Percentiles rank a stretch among this genome's conserved stretches.
phyloP scores from a whole-genome alignment of 2,329 filamentous ascomycete species.

The Cordyceps fumosorosea region DNA sequence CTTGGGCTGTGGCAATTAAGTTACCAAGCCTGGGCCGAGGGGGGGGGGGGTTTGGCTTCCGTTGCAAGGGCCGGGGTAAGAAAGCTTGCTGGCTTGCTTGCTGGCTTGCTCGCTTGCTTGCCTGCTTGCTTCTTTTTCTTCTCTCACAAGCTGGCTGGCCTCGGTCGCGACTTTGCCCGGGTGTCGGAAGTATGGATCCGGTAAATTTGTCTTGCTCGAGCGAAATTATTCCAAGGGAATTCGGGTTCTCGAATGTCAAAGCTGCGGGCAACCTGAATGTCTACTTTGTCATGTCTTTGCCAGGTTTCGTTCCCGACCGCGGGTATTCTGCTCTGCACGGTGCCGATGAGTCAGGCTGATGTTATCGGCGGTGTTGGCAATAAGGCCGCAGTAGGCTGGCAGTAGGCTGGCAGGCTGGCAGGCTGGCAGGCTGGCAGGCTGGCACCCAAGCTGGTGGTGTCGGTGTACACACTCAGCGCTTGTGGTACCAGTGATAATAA shows the following conservation, averaged over 20 bases:
- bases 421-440: neutral
- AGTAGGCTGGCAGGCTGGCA: neutral
- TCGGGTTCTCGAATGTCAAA: neutral
- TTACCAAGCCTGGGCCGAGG: neutral
- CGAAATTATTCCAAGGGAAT: neutral
- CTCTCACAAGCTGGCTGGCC: neutral
- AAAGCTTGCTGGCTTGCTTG: neutral
- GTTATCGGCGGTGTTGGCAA: neutral
- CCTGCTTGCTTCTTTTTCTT: neutral
- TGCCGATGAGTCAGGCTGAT: constrained; percentile 12
- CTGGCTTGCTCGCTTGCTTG: no score
- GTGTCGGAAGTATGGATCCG: constrained; percentile 7
- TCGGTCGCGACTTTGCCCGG: constrained; percentile 6
- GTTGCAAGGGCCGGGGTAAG: neutral
- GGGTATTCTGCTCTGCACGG: neutral
- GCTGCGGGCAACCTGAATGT: no score
- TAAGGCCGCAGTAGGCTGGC: no score
- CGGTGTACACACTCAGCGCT: neutral
- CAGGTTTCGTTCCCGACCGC: neutral
- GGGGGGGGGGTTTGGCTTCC: neutral
- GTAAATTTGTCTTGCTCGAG: neutral
- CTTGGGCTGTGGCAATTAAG: neutral
- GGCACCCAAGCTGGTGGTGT: neutral
- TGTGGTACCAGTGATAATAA: no score
- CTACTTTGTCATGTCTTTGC: neutral